These are phyloP conservation scores for Wickerhamomyces canadensis DNA, from an alignment of 805 yeast species.

Conservation along the genomic window DNA sequence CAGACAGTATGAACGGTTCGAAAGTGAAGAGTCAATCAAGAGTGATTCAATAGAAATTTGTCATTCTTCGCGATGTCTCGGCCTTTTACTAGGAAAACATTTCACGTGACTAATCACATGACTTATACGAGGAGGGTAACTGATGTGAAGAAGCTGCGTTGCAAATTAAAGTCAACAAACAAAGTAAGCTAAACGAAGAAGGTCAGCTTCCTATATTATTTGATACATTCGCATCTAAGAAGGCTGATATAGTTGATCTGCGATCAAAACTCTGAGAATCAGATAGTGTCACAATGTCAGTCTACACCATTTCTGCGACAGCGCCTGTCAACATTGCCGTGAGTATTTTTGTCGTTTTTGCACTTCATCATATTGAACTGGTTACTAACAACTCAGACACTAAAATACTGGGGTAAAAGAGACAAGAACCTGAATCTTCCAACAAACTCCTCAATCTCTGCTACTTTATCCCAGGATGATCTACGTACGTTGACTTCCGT, in stretches of 20 bases:
- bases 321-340: constrained; percentile 98
- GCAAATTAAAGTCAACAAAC: too few relatives aligned
- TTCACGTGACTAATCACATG: too few relatives aligned
- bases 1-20: too few relatives aligned
- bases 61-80: too few relatives aligned
- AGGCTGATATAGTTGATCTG: background rate
- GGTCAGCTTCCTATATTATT: background rate
- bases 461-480: constrained; percentile 87
- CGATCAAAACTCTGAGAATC: too few relatives aligned
- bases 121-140: too few relatives aligned
- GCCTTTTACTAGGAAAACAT: too few relatives aligned
- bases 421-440: constrained; percentile 86
- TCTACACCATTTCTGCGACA: constrained; percentile 74
- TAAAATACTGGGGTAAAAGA: constrained; percentile 98
- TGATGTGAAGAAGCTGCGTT: too few relatives aligned
- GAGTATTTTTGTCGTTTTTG: constrained; percentile 28
- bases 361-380: background rate
- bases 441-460: constrained; percentile 93
- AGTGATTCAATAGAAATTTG: too few relatives aligned
- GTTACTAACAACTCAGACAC: constrained; percentile 41
- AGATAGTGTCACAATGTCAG: constrained; percentile 31
- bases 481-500: constrained; percentile 90
- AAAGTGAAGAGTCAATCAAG: too few relatives aligned
- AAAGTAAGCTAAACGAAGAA: background rate
- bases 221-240: too few relatives aligned